Conservation (phyloP, 768 basidiomycete genomes). For the Mycena pura region DNA sequence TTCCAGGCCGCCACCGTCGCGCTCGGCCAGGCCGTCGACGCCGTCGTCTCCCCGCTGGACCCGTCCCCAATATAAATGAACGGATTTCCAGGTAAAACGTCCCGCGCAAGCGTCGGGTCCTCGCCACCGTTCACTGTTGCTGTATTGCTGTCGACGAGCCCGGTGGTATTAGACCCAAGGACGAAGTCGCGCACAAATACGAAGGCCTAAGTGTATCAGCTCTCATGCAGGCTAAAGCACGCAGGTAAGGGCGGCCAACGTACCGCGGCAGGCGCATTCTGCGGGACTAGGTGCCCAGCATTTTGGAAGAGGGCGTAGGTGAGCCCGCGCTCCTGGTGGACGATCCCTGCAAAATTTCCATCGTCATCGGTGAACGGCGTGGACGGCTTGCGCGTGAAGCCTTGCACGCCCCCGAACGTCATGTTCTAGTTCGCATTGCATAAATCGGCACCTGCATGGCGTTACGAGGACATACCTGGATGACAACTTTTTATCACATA, state of each 20-base stretch:
- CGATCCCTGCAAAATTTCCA: constrained; percentile 52
- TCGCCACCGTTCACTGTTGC: constrained; percentile 53
- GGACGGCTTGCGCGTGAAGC: constrained; percentile 54
- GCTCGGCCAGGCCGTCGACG: constrained; percentile 43
- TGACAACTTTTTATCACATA: too few relatives aligned
- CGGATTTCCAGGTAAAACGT: constrained; percentile 45
- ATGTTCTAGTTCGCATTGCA: constrained; percentile 48
- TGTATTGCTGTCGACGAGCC: constrained; percentile 42
- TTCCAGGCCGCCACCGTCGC: constrained; percentile 44
- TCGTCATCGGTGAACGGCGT: constrained; percentile 56
- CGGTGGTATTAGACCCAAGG: constrained; percentile 54
- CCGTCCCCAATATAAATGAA: constrained; percentile 54
- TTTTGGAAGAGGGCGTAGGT: constrained; percentile 27
- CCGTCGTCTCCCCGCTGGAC: constrained; percentile 37
- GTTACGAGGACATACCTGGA: constrained; percentile 39
- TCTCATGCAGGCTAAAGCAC: not conserved
- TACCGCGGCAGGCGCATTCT: constrained; percentile 21
- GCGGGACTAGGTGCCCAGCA: constrained; percentile 28
- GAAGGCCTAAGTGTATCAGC: constrained; percentile 40
- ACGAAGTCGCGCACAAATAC: constrained; percentile 56
- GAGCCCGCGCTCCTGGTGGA: constrained; percentile 61
- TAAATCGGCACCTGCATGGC: not conserved
- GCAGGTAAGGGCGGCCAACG: not conserved
- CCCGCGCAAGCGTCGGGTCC: constrained; percentile 40
- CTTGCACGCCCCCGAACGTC: constrained; percentile 60